Conservation (phyloP, 495 filamentous ascomycete species). For the Aspergillus saccharolyticus region DNA sequence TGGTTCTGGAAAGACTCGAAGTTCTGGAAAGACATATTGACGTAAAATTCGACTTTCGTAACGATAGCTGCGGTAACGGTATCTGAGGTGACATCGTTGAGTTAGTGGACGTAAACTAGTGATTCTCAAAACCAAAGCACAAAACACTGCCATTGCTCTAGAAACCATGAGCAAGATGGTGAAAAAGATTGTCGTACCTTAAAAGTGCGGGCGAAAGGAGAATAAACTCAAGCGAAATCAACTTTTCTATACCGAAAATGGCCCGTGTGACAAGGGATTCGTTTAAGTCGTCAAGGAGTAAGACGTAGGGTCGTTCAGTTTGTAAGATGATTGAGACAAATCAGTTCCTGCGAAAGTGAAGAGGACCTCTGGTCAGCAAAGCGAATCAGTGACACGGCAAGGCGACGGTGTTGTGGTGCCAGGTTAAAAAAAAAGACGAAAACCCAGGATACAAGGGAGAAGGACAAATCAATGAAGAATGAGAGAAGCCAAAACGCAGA, state of each 20-base stretch:
- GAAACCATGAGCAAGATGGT: neutral
- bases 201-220: constrained; percentile 15
- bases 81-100: constrained; percentile 11
- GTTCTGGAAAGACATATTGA: constrained; percentile 55
- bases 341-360: constrained; percentile 14
- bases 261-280: constrained; percentile 34
- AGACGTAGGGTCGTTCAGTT: constrained; percentile 35
- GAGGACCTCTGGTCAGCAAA: neutral
- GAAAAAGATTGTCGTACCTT: constrained; percentile 16
- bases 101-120: neutral
- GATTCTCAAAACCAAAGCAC: neutral
- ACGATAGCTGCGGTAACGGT: constrained; percentile 18
- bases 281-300: constrained; percentile 43
- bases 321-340: constrained; percentile 28
- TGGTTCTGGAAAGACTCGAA: constrained; percentile 54
- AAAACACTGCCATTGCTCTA: neutral
- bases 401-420: neutral
- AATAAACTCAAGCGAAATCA: constrained; percentile 20
- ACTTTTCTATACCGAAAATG: constrained; percentile 31
- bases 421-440: neutral
- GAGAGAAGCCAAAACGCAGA: no score
- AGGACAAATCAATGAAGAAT: neutral
- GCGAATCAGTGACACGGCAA: neutral
- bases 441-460: neutral
- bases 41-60: constrained; percentile 25